Evolutionary conservation across 345 rosid species (phyloP).

Genomic region (Salix brachista): DNA sequence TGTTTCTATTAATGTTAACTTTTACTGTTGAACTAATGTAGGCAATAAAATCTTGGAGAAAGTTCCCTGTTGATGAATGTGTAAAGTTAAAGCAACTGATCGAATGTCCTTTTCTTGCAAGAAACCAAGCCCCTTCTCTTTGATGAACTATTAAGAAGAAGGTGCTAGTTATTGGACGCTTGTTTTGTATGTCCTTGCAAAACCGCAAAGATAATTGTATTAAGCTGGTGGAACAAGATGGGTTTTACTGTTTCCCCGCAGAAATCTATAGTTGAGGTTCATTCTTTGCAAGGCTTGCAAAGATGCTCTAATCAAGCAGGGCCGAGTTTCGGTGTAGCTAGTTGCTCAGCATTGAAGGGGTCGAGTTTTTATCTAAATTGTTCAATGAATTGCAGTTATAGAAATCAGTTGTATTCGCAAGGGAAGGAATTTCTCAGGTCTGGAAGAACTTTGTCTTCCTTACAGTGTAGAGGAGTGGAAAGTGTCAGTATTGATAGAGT

Average conservation of each 20-base stretch:
- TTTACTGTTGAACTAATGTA: constrained; percentile 4
- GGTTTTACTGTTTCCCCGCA: constrained; percentile 28
- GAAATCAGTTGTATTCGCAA: constrained; percentile 16
- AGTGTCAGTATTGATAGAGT: constrained; percentile 35
- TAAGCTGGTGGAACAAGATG: constrained; percentile 34
- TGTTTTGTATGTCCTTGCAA: neutral
- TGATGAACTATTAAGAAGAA: constrained; percentile 8
- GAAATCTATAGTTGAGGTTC: constrained; percentile 34
- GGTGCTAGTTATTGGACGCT: neutral
- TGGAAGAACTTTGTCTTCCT: constrained; percentile 21
- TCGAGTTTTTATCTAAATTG: constrained; percentile 5
- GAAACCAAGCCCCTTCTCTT: neutral
- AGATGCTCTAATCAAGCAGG: constrained; percentile 21
- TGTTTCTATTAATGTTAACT: constrained; percentile 1
- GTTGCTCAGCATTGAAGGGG: constrained; percentile 12
- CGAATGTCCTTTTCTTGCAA: neutral
- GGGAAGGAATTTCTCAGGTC: constrained; percentile 22
- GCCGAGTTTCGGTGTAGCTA: neutral
- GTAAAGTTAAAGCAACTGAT: neutral
- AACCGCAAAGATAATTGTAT: neutral
- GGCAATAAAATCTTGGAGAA: neutral
- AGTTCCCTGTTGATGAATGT: neutral
- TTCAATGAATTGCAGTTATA: constrained; percentile 9
- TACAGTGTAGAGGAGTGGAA: constrained; percentile 32
- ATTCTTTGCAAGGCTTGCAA: constrained; percentile 23